Conservation (phyloP, 768 basidiomycete species). For the Amanita exitialis region DNA sequence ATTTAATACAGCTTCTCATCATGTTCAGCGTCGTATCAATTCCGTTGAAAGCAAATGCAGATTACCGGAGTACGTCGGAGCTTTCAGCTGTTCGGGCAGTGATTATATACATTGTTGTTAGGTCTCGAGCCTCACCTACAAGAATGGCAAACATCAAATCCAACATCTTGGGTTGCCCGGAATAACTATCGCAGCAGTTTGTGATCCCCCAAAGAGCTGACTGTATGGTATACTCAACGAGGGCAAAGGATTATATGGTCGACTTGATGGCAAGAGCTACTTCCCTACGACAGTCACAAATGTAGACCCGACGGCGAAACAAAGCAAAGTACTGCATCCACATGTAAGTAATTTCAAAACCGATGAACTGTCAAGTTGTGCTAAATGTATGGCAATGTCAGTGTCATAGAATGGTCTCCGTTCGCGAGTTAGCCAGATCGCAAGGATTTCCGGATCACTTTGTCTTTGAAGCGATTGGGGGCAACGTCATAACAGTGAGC, state of each 20-base stretch:
- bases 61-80: constrained; percentile 44
- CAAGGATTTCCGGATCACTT: constrained; percentile 80
- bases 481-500: constrained; percentile 53
- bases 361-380: not conserved
- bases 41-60: constrained; percentile 45
- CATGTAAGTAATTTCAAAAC: constrained; percentile 29
- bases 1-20: not conserved
- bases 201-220: constrained; percentile 2
- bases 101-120: constrained; percentile 12
- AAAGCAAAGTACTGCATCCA: constrained; percentile 59
- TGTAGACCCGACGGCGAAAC: constrained; percentile 71
- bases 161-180: constrained; percentile 45
- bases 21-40: constrained; percentile 45
- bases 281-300: constrained; percentile 77
- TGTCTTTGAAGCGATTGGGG: constrained; percentile 40
- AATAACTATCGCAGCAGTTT: constrained; percentile 41
- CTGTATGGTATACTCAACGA: not conserved
- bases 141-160: constrained; percentile 56
- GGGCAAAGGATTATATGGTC: constrained; percentile 36
- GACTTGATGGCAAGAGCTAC: constrained; percentile 41
- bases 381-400: constrained; percentile 15
- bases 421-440: constrained; percentile 69
- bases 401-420: constrained; percentile 63
- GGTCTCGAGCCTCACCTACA: constrained; percentile 33
- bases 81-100: not conserved